Conservation (phyloP, 2,329 filamentous ascomycete species). For the Fusarium sp. region DNA sequence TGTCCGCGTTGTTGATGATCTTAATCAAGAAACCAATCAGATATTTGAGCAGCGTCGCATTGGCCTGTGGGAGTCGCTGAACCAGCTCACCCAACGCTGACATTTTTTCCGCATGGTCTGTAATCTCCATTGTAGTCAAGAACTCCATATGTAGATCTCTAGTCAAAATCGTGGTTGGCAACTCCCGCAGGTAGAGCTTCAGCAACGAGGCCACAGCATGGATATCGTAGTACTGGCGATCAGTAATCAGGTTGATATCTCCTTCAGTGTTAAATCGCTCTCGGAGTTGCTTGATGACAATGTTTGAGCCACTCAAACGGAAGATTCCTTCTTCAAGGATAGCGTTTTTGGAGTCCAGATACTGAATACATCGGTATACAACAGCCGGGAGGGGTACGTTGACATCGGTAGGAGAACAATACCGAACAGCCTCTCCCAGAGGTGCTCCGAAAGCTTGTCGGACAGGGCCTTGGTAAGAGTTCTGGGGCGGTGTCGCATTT, state of each 20-base stretch:
- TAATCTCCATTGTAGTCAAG: slow-evolving; percentile 82
- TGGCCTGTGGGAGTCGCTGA: slow-evolving; percentile 81
- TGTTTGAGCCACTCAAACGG: slow-evolving; percentile 94
- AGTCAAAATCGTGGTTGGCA: slow-evolving; percentile 91
- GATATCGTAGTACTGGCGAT: slow-evolving; percentile 91
- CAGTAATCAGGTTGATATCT: slow-evolving; percentile 86
- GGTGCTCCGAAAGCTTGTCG: slow-evolving; percentile 87
- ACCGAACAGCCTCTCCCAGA: slow-evolving; percentile 86
- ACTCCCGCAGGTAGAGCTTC: slow-evolving; percentile 92
- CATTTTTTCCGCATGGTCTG: slow-evolving; percentile 81
- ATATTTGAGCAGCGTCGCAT: slow-evolving; percentile 84
- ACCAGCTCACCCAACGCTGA: slow-evolving; percentile 81
- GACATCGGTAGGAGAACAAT: slow-evolving; percentile 78
- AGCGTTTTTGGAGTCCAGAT: slow-evolving; percentile 85
- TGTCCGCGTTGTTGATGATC: slow-evolving; percentile 88
- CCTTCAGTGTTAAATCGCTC: slow-evolving; percentile 95
- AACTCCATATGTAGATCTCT: slow-evolving; percentile 92
- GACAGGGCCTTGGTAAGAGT: slow-evolving; percentile 64
- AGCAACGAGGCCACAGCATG: slow-evolving; percentile 94
- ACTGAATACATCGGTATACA: slow-evolving; percentile 95
- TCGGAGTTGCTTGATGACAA: slow-evolving; percentile 89
- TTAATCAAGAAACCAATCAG: slow-evolving; percentile 89
- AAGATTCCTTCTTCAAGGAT: slow-evolving; percentile 94
- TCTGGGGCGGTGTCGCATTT: slow-evolving; percentile 58
- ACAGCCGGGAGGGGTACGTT: slow-evolving; percentile 87